Percentiles rank a stretch among this genome's conserved stretches.
These are phyloP conservation scores for Petasospora fabianii DNA, from an alignment of 1,139 yeast species.

Conservation along the genomic window DNA sequence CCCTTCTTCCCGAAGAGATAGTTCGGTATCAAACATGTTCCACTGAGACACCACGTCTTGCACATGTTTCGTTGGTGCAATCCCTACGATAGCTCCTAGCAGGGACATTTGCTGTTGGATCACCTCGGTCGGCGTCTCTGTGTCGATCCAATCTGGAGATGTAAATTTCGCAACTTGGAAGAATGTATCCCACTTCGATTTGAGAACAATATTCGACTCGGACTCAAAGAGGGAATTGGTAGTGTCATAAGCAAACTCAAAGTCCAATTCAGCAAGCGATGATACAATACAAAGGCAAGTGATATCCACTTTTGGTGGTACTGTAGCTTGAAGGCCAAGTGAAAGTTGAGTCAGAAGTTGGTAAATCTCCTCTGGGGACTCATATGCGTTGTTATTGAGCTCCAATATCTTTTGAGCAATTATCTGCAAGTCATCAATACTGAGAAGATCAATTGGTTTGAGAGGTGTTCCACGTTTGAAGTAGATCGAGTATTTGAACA, in stretches of 20 bases:
- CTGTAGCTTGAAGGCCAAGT: slow-evolving; percentile 29
- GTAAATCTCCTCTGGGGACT: slow-evolving; percentile 43
- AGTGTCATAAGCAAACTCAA: slow-evolving; percentile 41
- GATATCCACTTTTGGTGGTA: slow-evolving; percentile 10
- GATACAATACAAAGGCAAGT: slow-evolving; percentile 47
- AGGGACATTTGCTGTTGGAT: slow-evolving; percentile 45
- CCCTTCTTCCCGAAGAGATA: slow-evolving; percentile 26
- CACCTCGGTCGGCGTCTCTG: slow-evolving; percentile 32
- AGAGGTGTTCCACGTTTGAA: slow-evolving; percentile 36
- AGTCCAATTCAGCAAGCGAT: slow-evolving; percentile 51
- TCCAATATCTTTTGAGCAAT: slow-evolving; percentile 47
- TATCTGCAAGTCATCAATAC: slow-evolving; percentile 28
- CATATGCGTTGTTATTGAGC: slow-evolving; percentile 51
- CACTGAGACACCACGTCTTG: slow-evolving; percentile 40
- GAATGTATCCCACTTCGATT: slow-evolving; percentile 48
- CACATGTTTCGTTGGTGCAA: slow-evolving; percentile 39
- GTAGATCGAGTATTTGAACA: slow-evolving; percentile 36
- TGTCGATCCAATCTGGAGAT: slow-evolving; percentile 45
- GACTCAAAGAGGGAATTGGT: slow-evolving; percentile 11
- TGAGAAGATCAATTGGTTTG: slow-evolving; percentile 35
- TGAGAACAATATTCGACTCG: neutral
- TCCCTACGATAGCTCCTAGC: slow-evolving; percentile 42
- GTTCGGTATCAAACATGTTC: slow-evolving; percentile 37
- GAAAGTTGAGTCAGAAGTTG: slow-evolving; percentile 40
- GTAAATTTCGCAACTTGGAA: slow-evolving; percentile 50